Conservation (phyloP, 1,139 yeast genomes). For the Hansenula lynferdii region DNA sequence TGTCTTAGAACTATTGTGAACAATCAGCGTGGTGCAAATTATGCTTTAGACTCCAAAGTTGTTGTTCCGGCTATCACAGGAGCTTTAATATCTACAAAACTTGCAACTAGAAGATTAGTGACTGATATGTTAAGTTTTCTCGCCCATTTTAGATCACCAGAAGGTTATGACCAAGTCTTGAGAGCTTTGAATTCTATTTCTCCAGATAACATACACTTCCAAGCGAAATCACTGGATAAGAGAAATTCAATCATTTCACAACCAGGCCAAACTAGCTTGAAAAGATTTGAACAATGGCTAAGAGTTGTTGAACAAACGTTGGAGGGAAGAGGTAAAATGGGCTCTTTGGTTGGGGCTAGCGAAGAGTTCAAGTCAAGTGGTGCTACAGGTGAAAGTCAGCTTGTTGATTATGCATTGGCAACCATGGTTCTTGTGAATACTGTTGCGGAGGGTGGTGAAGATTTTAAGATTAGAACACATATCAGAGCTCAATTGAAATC, state of each 20-base stretch:
- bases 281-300: conserved; percentile 84
- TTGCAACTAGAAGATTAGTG: conserved; percentile 73
- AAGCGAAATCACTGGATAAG: conserved; percentile 33
- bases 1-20: conserved; percentile 61
- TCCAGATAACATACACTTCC: conserved; percentile 54
- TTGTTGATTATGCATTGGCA: conserved; percentile 75
- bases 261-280: conserved; percentile 29
- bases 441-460: conserved; percentile 61
- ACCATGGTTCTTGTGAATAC: conserved; percentile 76
- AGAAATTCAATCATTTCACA: conserved; percentile 24
- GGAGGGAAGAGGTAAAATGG: conserved; percentile 85
- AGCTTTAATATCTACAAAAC: conserved; percentile 56
- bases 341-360: conserved; percentile 89
- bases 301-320: conserved; percentile 65
- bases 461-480: conserved; percentile 64
- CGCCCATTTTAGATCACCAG: conserved; percentile 44
- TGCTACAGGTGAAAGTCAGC: conserved; percentile 57
- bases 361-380: conserved; percentile 64
- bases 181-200: conserved; percentile 60
- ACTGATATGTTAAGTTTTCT: conserved; percentile 68
- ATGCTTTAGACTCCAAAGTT: conserved; percentile 44
- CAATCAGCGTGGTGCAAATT: conserved; percentile 49
- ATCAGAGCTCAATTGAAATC: conserved; percentile 72
- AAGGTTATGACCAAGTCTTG: conserved; percentile 59
- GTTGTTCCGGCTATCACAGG: conserved; percentile 56